phyloP scores from a whole-genome alignment of 371 early-diverging fungal genomes.

The Mortierella sp. region DNA sequence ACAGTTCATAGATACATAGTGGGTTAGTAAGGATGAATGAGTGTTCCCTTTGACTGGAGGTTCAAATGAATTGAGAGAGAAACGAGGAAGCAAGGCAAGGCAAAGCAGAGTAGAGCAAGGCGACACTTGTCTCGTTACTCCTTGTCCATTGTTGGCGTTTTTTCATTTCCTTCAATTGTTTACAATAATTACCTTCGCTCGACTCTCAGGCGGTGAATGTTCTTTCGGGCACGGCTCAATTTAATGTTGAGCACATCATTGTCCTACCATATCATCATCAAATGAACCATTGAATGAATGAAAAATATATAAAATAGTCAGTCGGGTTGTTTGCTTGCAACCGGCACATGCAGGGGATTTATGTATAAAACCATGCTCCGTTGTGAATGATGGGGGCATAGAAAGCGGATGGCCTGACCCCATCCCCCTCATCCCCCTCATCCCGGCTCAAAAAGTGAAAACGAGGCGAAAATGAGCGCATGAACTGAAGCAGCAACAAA shows the following conservation, averaged over 20 bases:
- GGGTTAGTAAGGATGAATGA: neutral
- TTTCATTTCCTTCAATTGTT: neutral
- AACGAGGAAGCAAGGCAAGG: neutral
- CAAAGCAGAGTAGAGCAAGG: neutral
- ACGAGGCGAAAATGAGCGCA: slow-evolving; percentile 1
- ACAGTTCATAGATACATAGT: no score
- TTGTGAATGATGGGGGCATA: neutral
- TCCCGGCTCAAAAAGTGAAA: neutral
- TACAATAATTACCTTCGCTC: slow-evolving; percentile 38
- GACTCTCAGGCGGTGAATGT: slow-evolving; percentile 49
- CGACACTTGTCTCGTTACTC: neutral
- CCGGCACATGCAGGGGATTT: slow-evolving; percentile 5
- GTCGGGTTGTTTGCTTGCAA: neutral
- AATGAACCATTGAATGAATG: neutral
- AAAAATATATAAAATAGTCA: neutral
- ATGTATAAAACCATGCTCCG: neutral
- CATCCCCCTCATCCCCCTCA: neutral
- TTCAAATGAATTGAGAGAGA: neutral
- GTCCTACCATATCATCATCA: slow-evolving; percentile 27
- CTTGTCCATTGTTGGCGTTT: neutral
- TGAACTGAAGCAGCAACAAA: neutral
- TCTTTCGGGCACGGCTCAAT: slow-evolving; percentile 55
- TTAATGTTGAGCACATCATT: slow-evolving; percentile 54
- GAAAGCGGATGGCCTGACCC: slow-evolving; percentile 1
- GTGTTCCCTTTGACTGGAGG: neutral